Evolutionary conservation across 345 rosid species (phyloP), one percentile per base, ranked within the genome.

Genomic region (Brassica nigra): DNA sequence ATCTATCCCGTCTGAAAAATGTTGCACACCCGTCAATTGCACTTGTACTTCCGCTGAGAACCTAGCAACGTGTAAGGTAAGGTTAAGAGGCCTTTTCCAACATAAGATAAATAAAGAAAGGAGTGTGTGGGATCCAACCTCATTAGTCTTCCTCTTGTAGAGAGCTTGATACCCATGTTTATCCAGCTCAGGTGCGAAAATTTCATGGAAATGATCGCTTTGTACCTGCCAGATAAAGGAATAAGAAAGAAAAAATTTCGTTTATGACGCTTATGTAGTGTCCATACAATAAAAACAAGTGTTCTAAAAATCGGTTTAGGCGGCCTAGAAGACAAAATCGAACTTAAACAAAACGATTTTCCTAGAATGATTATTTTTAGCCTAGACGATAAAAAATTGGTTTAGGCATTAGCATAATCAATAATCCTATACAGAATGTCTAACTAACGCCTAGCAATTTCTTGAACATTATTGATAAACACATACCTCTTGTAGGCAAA

Each of bases 21-120:
- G 99, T 95, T 79, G 99, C 99, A 86, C 98, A 93, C 1, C 99
- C 99, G 71, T 95, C 98, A 70, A 91, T 87, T 14, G 84, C 86
- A 68, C 70, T 83, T 61, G 83, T 31, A 77, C 84, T 90, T 77
- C 94, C 99, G 76, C 69, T 84, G 77, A 88, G 91, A 75, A 93
- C 98, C 99, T 95, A 89, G 33, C 37, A 70, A 62, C 11, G 15
- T 62, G 52, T 30, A 14, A 63, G 6, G 29, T 62, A 16, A 5
- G 31, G 76, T 54, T 70, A 70, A 69, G 10, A 70, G 31, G 12
- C 27, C 27, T 23, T 30, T 28, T 30, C 23, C 57, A 52, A 52
- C 57, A n/a, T 52, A 5, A 29, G 9, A 9, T 6, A 73, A 9
- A 37, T 29, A 68, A 31, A 44, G 29, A 80, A 62, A 15, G 30